Base-by-base conservation (phyloP, 169 alveolate genomes). In the Plasmodium yoelii region DNA sequence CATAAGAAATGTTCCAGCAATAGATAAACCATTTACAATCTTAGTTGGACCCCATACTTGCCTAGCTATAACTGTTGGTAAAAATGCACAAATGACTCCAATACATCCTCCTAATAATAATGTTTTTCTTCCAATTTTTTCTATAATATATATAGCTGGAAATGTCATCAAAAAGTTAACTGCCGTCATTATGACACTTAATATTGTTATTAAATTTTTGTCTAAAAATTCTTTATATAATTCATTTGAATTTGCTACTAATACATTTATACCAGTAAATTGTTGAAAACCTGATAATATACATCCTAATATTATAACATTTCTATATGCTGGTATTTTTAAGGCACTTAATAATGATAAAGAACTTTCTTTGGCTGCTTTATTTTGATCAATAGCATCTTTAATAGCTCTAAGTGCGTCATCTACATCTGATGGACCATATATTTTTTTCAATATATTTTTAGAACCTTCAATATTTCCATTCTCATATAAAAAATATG, bases 261-360 rank as follows among this genome's bases (percentile, higher is more conserved):
- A 80, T 10, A 95, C 94, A 56, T 94, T 94, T 15, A 95, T 95
- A 15, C 98, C 98, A 1, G 97, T 92, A 57, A 95, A 87, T 71
- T 95, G 98, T 65, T 95, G 97, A 71, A 95, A 65, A 5, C 94
- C 92, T 0, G 96, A 88, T 13, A 95, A 90, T 8, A 95, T 88
- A 64, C 92, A 93, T 0, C 93, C 93, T 4, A 94, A 73, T 22
- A 95, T 47, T 7, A 95, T 88, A 49, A 89, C 96, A 42, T 84
- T 51, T 8, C 97, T 71, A 92, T 94, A 95, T 12, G 82, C 67
- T 18, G 94, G 92, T 1, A 75, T 86, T 87, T 71, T 73, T 47
- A 93, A 55, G 8, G 95, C 94, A 15, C 59, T 77, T 34, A 91
- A n/a, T 63, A 93, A 46, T 10, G 93, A 86, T 71, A 84, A 60